Base-by-base conservation (phyloP, 441 rosid species). In the Adansonia rubrostipa region DNA sequence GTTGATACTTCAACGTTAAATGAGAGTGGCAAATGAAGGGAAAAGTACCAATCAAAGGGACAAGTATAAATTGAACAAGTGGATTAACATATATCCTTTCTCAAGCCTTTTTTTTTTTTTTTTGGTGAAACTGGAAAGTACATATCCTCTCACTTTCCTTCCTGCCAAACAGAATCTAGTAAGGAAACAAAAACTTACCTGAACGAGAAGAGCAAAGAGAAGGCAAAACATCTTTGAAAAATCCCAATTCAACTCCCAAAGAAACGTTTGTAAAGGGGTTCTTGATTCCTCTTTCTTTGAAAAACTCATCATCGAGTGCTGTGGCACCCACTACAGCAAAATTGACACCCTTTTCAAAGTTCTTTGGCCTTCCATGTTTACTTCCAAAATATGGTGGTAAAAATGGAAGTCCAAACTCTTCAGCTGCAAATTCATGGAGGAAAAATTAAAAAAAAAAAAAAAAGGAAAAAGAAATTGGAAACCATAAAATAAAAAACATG, bases 261-360 rank as follows among this genome's bases (percentile, higher is more conserved):
- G 91, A 85, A 68, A 33, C 63, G 24, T 86, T 86, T 2, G 89
- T 82, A 36, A 3, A 51, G 19, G 70, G 28, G 53, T 64, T 51
- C n/a, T 19, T 17, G 17, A 86, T 67, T 69, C 84, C 88, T 65
- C 76, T 81, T 13, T 71, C 84, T 48, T 68, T 69, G 11, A 84
- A 76, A 73, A 84, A 85, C 0, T n/a, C 45, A 33, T 45, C 15
- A 36, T 89, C 88, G 70, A 89, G 77, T 1, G 89, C 92, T 0
- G 87, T 89, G 20, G 91, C 92, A 9, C 91, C 89, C n/a, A 76
- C 86, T 50, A 86, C 87, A 0, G 92, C 92, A n/a, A 89, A 85
- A 78, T 89, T 89, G 50, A 80, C 88, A 45, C 92, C 92, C 28
- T 78, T 9, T 0, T 69, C 11, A 15, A 85, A 82, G 36, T 81